phyloP scores from a whole-genome alignment of 2,329 filamentous ascomycete species.

The Sporothrix luriei region DNA sequence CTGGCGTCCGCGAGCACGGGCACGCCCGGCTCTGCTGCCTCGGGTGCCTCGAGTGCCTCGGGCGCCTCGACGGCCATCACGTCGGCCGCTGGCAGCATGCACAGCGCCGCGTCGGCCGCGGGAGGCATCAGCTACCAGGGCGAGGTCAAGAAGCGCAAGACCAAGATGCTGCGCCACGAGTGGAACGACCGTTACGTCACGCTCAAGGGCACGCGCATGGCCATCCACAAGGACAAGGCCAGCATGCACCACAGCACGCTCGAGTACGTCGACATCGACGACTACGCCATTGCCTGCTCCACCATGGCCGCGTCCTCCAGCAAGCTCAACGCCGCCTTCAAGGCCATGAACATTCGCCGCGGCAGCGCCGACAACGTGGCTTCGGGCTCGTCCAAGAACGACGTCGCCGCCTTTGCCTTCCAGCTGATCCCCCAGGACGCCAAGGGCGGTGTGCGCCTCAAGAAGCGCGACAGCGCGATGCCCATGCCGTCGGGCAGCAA shows the following conservation, averaged over 20 bases:
- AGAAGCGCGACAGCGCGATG: constrained; percentile 55
- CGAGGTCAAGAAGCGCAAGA: constrained; percentile 93
- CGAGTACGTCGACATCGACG: constrained; percentile 83
- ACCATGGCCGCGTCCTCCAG: constrained; percentile 71
- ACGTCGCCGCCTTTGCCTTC: constrained; percentile 74
- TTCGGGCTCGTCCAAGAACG: constrained; percentile 44
- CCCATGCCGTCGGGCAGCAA: no score
- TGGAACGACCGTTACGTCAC: constrained; percentile 93
- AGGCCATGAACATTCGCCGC: constrained; percentile 68
- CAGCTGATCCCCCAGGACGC: constrained; percentile 75
- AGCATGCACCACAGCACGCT: constrained; percentile 58
- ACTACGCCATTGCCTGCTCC: constrained; percentile 85
- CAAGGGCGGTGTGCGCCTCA: constrained; percentile 54
- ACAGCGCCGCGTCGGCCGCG: constrained; percentile 40
- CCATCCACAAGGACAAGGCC: constrained; percentile 69
- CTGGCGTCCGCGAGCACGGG: constrained; percentile 35
- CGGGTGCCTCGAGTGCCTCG: constrained; percentile 37
- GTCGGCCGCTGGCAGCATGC: constrained; percentile 34
- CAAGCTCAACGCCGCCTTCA: constrained; percentile 87
- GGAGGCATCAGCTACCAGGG: constrained; percentile 72
- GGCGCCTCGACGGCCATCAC: constrained; percentile 36
- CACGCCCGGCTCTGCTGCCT: constrained; percentile 33
- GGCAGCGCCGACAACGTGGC: constrained; percentile 53
- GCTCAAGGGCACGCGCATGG: constrained; percentile 72
- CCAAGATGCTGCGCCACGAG: constrained; percentile 83